Base-by-base conservation (phyloP, 2,329 filamentous ascomycete genomes). In the Aspergillus piperis region DNA sequence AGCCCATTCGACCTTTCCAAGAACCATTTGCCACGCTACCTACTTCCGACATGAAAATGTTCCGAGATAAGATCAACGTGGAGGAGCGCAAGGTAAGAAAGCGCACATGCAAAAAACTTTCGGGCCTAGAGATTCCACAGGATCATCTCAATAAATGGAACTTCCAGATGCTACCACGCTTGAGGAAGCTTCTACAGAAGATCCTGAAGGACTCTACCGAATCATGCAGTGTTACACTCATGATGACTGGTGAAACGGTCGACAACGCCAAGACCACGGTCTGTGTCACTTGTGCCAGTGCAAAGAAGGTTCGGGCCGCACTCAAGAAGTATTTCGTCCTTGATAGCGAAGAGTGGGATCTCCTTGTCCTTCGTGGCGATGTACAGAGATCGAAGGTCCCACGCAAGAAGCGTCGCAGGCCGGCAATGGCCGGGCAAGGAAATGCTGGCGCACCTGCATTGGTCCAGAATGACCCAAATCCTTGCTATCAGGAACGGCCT, bases 401-500 rank as follows among this genome's bases (percentile, higher is more conserved):
- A 13, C 74, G 74, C 51, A 76, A 74, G 58, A 78, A 75, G 63
- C 73, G 76, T 48, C 75, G 72, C 64, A 74, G 70, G 62, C 75
- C 76, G 2, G 73, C 74, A 19, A 73, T 70, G 50, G 66, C 72
- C 17, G 68, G 68, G 4, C 68, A 69, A 3, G 64, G 64, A 21
- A 67, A 66, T 27, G 63, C 69, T 7, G 68, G 71, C 30, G 64
- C 68, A 41, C 67, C 68, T 17, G 66, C 69, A 5, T 70, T 70
- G 59, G 62, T 66, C 23, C 71, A 71, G 49, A 65, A 70, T 32
- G 70, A 77, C 54, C 64, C 77, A 66, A 96, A 96, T 69, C 87
- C 87, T 0, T 87, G 87, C 61, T 94, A 91, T 71, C 93, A 98
- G 74, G 82, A 88, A 67, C 84, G 85, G 21, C 94, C 94, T 0